phyloP scores from a whole-genome alignment of 768 basidiomycete genomes.

The Dacryopinax spathularia region DNA sequence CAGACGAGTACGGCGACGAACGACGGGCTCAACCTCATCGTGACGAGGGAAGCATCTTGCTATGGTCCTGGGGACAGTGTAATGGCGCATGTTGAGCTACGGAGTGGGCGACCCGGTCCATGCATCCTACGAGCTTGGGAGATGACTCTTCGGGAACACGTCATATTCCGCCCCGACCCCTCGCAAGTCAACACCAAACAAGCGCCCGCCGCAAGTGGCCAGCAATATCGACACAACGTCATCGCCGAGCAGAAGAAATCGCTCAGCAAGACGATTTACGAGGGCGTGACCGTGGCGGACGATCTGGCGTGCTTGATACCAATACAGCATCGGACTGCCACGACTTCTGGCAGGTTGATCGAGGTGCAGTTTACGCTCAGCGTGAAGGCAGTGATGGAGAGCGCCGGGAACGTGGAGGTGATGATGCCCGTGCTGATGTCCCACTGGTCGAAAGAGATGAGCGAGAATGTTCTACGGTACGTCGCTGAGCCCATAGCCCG shows the following conservation, averaged over 20 bases:
- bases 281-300: constrained; percentile 52
- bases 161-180: constrained; percentile 53
- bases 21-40: constrained; percentile 59
- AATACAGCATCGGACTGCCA: constrained; percentile 37
- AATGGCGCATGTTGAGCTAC: constrained; percentile 52
- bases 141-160: constrained; percentile 61
- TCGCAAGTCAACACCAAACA: constrained; percentile 37
- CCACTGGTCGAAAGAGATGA: not conserved
- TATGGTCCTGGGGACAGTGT: constrained; percentile 79
- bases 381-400: constrained; percentile 65
- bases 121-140: constrained; percentile 73
- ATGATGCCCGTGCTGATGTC: constrained; percentile 2
- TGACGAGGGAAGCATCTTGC: constrained; percentile 63
- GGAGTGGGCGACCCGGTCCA: constrained; percentile 52
- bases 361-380: constrained; percentile 69
- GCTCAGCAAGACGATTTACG: constrained; percentile 58
- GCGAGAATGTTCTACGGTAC: not conserved
- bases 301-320: constrained; percentile 62
- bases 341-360: constrained; percentile 27
- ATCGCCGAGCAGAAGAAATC: constrained; percentile 60
- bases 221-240: constrained; percentile 38
- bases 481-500: too few species aligned
- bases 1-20: constrained; percentile 52
- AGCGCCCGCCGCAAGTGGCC: constrained; percentile 29
- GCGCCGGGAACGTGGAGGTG: constrained; percentile 26